Base-by-base conservation (phyloP, 2,329 filamentous ascomycete species). In the Botryotinia calthae region DNA sequence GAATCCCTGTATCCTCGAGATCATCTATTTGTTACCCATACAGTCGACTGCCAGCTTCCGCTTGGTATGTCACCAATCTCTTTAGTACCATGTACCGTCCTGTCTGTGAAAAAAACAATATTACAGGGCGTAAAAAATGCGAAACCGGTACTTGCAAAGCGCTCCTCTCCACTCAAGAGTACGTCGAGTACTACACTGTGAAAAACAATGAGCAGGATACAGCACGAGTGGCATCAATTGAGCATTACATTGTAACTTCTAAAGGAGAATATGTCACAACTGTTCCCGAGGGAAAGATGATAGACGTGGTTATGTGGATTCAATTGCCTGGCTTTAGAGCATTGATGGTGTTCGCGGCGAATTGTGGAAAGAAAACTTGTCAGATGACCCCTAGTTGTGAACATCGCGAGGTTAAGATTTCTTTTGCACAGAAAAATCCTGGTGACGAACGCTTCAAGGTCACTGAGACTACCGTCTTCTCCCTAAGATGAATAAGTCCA, bases 51-150 rank as follows among this genome's bases (percentile, higher is more conserved):
- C n/a, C 51, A 54, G 14, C 12, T 54, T 28, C 51, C 51, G 7
- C 6, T 54, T 28, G 14, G 51, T 54, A 22, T 58, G 34, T 58
- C 18, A 34, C 28, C 28, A 58, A 56, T 4, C 14, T 22, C 28
- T 31, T 12, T 6, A 22, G 0, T 1, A 58, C 28, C 20, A 34
- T 40, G 34, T 1, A 0, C 1, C 40, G 34, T 40, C 16, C 37
- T 40, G 10, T 62, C 22, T 18, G 7, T 40, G 34, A 2, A 14
- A 0, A 0, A 7, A 18, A 14, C 7, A 40, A n/a, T 0, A 9
- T n/a, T 5, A 18, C 22, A 7, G 0, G 1, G 3, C 12, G 0
- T 40, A 0, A 1, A 18, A 0, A 1, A 1, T 62, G 59, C 59
- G 1, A 1, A n/a, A n/a, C 2, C 8, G 0, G 2, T 0, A 42